phyloP scores from a whole-genome alignment of 176 grass and related monocot genomes.

The Dactylis glomerata region DNA sequence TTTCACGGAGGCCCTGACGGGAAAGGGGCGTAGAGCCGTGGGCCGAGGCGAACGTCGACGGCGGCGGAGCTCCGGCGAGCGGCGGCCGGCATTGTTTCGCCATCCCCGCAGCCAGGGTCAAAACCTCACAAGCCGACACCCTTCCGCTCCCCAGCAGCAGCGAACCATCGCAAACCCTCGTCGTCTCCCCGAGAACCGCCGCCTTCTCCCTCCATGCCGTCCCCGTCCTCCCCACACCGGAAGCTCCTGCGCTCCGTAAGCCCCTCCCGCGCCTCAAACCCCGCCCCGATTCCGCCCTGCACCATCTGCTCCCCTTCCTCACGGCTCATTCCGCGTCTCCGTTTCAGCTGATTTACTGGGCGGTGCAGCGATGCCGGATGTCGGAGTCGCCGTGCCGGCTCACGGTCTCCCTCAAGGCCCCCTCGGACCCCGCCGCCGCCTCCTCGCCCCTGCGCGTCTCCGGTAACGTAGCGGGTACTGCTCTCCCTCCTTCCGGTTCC shows the following conservation, averaged over 20 bases:
- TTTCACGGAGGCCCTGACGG: too few species aligned
- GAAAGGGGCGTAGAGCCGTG: neutral
- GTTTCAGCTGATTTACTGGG: constrained; percentile 52
- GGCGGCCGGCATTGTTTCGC: neutral
- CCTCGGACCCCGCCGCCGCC: constrained; percentile 1
- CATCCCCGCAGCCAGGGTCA: neutral
- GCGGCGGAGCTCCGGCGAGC: constrained; percentile 6
- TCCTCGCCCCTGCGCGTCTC: constrained; percentile 39
- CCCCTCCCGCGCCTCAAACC: neutral
- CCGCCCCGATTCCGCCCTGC: neutral
- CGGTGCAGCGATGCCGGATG: constrained; percentile 63
- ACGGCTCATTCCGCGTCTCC: neutral
- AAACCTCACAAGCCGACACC: neutral
- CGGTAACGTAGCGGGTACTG: constrained; percentile 17
- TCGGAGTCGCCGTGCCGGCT: constrained; percentile 65
- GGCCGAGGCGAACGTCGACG: neutral
- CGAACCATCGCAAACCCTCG: neutral
- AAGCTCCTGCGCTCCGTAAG: constrained; percentile 41
- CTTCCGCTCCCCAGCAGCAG: neutral
- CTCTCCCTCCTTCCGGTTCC: neutral
- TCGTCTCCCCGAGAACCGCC: neutral
- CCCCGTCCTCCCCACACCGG: constrained; percentile 19
- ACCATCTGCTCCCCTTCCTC: neutral
- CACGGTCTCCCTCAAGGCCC: constrained; percentile 42
- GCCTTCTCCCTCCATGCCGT: neutral